Conservation (phyloP, 2,329 filamentous ascomycete species). For the Exutisphaerella laricina region DNA sequence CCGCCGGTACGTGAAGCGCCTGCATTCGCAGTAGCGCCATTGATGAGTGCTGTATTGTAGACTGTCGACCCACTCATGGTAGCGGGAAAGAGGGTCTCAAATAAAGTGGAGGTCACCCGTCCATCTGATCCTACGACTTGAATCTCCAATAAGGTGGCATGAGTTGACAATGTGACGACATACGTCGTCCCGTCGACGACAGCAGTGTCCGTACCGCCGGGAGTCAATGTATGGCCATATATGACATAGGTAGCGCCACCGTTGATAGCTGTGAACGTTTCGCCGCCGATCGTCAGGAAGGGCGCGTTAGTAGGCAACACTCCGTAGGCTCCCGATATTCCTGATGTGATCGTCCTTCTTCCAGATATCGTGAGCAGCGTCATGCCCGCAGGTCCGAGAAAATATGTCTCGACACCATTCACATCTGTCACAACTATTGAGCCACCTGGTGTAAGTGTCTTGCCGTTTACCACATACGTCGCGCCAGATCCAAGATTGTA, state of each 20-base stretch:
- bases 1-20: constrained; percentile 5
- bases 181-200: constrained; percentile 26
- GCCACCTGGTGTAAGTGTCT: constrained; percentile 36
- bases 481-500: constrained; percentile 28
- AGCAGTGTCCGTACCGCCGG: constrained; percentile 31
- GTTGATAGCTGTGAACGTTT: constrained; percentile 29
- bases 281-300: constrained; percentile 29
- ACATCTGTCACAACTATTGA: constrained; percentile 21
- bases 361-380: constrained; percentile 14
- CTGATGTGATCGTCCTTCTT: constrained; percentile 25
- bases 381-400: constrained; percentile 33
- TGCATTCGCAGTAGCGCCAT: constrained; percentile 7
- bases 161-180: constrained; percentile 31
- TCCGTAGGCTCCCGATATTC: constrained; percentile 22
- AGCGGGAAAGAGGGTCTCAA: constrained; percentile 37
- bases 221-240: constrained; percentile 35
- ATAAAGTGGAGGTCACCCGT: constrained; percentile 27
- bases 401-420: constrained; percentile 30
- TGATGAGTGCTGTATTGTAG: constrained; percentile 13
- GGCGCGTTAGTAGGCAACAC: constrained; percentile 26
- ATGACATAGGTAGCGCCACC: constrained; percentile 35
- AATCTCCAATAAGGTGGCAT: constrained; percentile 36
- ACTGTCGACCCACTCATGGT: constrained; percentile 29
- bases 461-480: constrained; percentile 35
- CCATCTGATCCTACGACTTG: constrained; percentile 30